phyloP scores from a whole-genome alignment of 768 basidiomycete species.

The Phaeotremella skinneri region DNA sequence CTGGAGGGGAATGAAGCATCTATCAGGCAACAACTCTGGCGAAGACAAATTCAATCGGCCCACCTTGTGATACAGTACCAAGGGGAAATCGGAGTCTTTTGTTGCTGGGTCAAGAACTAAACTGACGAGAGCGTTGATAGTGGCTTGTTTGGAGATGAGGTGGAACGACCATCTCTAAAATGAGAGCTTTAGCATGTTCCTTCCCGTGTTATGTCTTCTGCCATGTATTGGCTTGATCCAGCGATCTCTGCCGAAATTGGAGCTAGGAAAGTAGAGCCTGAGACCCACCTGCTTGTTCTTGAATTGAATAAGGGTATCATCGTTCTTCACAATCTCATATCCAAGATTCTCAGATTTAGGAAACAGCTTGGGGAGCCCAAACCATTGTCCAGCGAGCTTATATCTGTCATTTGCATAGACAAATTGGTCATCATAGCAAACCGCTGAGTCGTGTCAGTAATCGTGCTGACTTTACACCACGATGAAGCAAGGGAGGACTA shows the following conservation, averaged over 20 bases:
- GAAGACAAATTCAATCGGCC: neutral
- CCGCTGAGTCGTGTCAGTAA: too few relatives aligned
- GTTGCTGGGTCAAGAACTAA: conserved; percentile 54
- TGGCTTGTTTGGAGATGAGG: conserved; percentile 52
- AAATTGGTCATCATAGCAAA: conserved; percentile 51
- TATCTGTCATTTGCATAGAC: conserved; percentile 54
- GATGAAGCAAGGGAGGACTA: conserved; percentile 11
- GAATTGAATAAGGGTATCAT: conserved; percentile 54
- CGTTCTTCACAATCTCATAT: conserved; percentile 53
- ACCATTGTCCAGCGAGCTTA: conserved; percentile 56
- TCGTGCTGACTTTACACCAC: neutral
- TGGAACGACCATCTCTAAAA: conserved; percentile 54
- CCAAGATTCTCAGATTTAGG: conserved; percentile 51
- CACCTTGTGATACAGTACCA: conserved; percentile 40
- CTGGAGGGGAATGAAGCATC: conserved; percentile 46
- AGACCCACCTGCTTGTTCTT: conserved; percentile 54
- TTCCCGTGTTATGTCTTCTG: too few relatives aligned
- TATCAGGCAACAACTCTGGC: neutral
- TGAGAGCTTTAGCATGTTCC: neutral
- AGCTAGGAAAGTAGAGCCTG: neutral
- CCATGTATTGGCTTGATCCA: too few relatives aligned
- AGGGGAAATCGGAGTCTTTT: conserved; percentile 54
- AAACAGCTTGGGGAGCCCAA: conserved; percentile 55
- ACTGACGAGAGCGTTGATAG: conserved; percentile 55
- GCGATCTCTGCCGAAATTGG: too few relatives aligned